A percentile compares a stretch with the other conserved stretches of the same genome.
phyloP scores from a whole-genome alignment of 1,284 basidiomycete genomes.

The Rhodofomes roseus region DNA sequence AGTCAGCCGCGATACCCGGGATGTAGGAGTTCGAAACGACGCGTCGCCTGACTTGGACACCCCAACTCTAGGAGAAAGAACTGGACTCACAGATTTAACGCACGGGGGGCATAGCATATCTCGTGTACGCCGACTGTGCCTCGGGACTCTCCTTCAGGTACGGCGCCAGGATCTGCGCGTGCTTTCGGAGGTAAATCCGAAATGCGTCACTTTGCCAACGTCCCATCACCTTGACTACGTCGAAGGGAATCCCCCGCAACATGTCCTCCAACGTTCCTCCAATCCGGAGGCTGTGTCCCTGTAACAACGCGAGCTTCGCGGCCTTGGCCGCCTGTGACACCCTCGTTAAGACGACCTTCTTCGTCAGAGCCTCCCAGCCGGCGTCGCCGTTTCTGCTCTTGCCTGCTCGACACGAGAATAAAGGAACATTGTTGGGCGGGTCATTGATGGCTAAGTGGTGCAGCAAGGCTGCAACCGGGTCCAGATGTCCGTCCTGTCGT shows the following conservation, averaged over 20 bases:
- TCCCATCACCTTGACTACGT: constrained; percentile 30
- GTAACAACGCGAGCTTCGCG: background rate
- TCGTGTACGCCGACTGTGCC: background rate
- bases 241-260: constrained; percentile 13
- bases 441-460: too few relatives aligned
- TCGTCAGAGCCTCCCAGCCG: too few relatives aligned
- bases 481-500: too few relatives aligned
- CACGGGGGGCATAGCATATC: background rate
- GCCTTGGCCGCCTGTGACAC: background rate
- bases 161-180: constrained; percentile 1
- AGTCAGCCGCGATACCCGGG: background rate
- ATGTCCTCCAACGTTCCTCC: constrained; percentile 12
- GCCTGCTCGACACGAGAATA: too few relatives aligned
- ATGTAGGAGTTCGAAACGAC: background rate
- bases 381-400: too few relatives aligned
- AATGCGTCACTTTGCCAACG: constrained; percentile 33
- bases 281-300: constrained; percentile 9
- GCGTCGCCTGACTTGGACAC: background rate
- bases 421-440: too few relatives aligned
- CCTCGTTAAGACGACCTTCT: too few relatives aligned
- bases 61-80: background rate
- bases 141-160: background rate
- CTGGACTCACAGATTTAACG: background rate
- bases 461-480: too few relatives aligned
- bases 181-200: constrained; percentile 11